phyloP scores from a whole-genome alignment of 73 alveolate genomes.

The Tetrahymena thermophila region DNA sequence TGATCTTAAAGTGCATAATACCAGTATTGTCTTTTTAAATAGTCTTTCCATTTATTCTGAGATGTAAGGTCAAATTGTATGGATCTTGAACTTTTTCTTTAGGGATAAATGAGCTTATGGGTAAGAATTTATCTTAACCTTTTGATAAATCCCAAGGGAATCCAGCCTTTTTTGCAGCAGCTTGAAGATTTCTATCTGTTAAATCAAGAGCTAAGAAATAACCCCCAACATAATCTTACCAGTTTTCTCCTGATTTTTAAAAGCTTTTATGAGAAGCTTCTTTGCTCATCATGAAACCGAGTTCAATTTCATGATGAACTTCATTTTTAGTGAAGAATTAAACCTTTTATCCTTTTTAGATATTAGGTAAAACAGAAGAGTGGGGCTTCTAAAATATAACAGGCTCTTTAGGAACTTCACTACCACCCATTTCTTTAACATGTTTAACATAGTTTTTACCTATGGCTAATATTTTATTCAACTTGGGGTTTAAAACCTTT shows the following conservation, averaged over 20 bases:
- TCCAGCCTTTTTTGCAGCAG: slow-evolving; percentile 55
- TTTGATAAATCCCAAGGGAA: slow-evolving; percentile 72
- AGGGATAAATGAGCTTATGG: slow-evolving; percentile 48
- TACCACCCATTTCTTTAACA: slow-evolving; percentile 62
- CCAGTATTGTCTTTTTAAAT: slow-evolving; percentile 48
- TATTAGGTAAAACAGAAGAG: slow-evolving; percentile 14
- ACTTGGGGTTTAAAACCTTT: slow-evolving; percentile 14
- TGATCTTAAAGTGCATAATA: slow-evolving; percentile 58
- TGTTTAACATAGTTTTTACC: slow-evolving; percentile 71
- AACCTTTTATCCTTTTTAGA: slow-evolving; percentile 10
- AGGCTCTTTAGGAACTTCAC: slow-evolving; percentile 62
- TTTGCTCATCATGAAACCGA: slow-evolving; percentile 62
- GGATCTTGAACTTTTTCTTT: slow-evolving; percentile 53
- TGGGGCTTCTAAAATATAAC: slow-evolving; percentile 59
- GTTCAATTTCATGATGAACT: slow-evolving; percentile 80
- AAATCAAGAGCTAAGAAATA: slow-evolving; percentile 66
- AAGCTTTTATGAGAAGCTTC: slow-evolving; percentile 38
- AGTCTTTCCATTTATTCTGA: slow-evolving; percentile 41
- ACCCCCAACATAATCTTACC: slow-evolving; percentile 68
- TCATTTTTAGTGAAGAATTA: slow-evolving; percentile 21
- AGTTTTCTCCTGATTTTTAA: slow-evolving; percentile 17
- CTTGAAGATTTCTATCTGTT: slow-evolving; percentile 59
- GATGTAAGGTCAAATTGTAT: slow-evolving; percentile 43
- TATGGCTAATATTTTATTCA: slow-evolving; percentile 55
- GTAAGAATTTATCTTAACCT: slow-evolving; percentile 69